A percentile compares a stretch with the other conserved stretches of the same genome.
Evolutionary conservation across 768 basidiomycete genomes (phyloP).

Genomic region (Tylopilus sp.): DNA sequence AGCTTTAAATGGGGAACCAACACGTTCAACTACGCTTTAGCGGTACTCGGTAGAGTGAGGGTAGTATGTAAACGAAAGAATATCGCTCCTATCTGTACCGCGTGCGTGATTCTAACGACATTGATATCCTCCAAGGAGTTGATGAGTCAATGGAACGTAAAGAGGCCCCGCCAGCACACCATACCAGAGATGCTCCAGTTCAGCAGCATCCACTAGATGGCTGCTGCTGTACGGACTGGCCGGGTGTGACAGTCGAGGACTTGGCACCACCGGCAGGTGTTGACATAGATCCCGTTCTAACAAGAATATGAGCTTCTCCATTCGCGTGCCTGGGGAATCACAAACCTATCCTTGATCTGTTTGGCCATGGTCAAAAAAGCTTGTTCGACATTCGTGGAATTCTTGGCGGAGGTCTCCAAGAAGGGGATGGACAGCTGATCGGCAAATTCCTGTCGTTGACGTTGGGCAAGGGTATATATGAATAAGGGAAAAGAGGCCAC

Average conservation of each 20-base stretch:
- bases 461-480: not conserved
- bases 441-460: constrained; percentile 74
- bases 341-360: constrained; percentile 89
- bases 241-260: constrained; percentile 79
- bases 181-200: constrained; percentile 26
- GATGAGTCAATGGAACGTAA: constrained; percentile 14
- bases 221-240: constrained; percentile 79
- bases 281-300: constrained; percentile 82
- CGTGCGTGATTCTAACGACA: constrained; percentile 27
- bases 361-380: constrained; percentile 99
- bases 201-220: constrained; percentile 77
- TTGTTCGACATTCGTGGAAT: constrained; percentile 97
- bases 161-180: constrained; percentile 16
- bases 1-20: constrained; percentile 25
- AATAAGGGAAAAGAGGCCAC: constrained; percentile 33
- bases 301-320: not conserved
- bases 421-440: constrained; percentile 92
- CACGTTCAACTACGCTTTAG: constrained; percentile 24
- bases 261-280: constrained; percentile 73
- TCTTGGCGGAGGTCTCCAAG: constrained; percentile 99
- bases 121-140: constrained; percentile 23
- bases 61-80: constrained; percentile 33
- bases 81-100: constrained; percentile 32
- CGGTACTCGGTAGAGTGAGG: constrained; percentile 27
- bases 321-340: not conserved